Conservation (phyloP, 148 eudicot species). For the Heliamphora exappendiculata region DNA sequence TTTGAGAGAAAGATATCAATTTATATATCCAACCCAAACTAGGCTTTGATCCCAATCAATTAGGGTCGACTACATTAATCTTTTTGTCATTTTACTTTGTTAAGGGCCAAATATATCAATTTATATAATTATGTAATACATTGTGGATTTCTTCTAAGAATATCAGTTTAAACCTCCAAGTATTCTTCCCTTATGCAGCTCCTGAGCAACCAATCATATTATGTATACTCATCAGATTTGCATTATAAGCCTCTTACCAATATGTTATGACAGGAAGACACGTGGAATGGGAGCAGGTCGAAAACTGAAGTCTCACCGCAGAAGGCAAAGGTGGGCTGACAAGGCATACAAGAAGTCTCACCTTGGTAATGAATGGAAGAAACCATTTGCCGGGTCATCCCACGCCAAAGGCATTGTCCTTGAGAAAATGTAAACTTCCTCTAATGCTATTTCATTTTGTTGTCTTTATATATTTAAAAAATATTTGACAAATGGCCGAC, state of each 20-base stretch:
- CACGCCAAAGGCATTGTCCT: slow-evolving; percentile 94
- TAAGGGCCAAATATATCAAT: too few relatives aligned
- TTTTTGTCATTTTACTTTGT: too few relatives aligned
- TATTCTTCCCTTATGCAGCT: not conserved
- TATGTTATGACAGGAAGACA: slow-evolving; percentile 46
- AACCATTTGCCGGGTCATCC: slow-evolving; percentile 87
- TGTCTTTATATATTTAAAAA: not conserved
- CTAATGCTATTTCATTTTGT: not conserved
- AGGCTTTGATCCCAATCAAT: too few relatives aligned
- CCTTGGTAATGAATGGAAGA: slow-evolving; percentile 94
- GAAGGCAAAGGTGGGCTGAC: slow-evolving; percentile 87
- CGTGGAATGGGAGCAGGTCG: slow-evolving; percentile 94
- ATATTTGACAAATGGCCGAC: not conserved
- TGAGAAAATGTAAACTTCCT: slow-evolving; percentile 62
- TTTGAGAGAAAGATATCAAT: too few relatives aligned
- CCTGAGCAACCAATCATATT: not conserved
- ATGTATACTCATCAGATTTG: not conserved
- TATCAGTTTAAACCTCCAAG: not conserved
- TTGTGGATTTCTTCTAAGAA: not conserved
- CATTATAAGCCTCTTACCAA: not conserved
- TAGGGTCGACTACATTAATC: too few relatives aligned
- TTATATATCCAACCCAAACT: too few relatives aligned
- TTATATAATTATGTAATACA: too few relatives aligned
- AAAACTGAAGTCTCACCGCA: slow-evolving; percentile 79
- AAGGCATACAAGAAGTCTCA: slow-evolving; percentile 89